A percentile compares a stretch with the other conserved stretches of the same genome.
Evolutionary conservation across 768 basidiomycete species (phyloP).

Genomic region (Leccinum disarticulatum): DNA sequence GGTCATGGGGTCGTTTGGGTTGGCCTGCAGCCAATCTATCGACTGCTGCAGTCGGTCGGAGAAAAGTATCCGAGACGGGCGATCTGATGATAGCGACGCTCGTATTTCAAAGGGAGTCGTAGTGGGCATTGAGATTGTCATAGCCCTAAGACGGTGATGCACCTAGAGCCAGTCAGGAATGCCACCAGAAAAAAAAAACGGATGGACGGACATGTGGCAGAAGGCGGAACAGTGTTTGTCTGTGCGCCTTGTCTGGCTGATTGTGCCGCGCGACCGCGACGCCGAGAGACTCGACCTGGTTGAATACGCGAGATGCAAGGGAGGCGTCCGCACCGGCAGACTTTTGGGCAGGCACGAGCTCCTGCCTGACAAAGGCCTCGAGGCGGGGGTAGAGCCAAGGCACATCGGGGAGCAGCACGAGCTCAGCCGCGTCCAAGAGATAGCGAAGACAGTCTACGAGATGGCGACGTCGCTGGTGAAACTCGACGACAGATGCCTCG

Average conservation of each 20-base stretch:
- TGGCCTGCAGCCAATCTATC: slow-evolving; percentile 68
- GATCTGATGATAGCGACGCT: slow-evolving; percentile 63
- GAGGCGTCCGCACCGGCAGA: slow-evolving; percentile 32
- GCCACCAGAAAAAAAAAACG: background rate
- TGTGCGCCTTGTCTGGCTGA: slow-evolving; percentile 58
- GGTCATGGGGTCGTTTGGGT: slow-evolving; percentile 66
- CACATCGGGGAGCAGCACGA: too few relatives aligned
- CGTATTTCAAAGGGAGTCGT: slow-evolving; percentile 68
- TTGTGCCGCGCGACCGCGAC: slow-evolving; percentile 52
- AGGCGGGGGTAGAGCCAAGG: too few relatives aligned
- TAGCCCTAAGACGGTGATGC: slow-evolving; percentile 52
- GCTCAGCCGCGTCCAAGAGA: slow-evolving; percentile 51
- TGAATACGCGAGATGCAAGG: slow-evolving; percentile 56
- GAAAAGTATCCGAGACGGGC: slow-evolving; percentile 62
- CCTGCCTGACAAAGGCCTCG: too few relatives aligned
- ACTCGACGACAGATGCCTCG: slow-evolving; percentile 65
- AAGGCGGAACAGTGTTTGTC: slow-evolving; percentile 54
- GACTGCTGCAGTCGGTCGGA: slow-evolving; percentile 59
- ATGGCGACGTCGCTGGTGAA: slow-evolving; percentile 66
- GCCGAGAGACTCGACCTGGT: slow-evolving; percentile 63
- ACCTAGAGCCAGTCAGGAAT: slow-evolving; percentile 33
- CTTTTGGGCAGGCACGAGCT: too few relatives aligned
- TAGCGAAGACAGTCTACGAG: slow-evolving; percentile 69
- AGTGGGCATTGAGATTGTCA: slow-evolving; percentile 65
- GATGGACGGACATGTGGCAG: slow-evolving; percentile 47